phyloP scores from a whole-genome alignment of 371 early-diverging fungal species.

The Apophysomyces trapeziformis region DNA sequence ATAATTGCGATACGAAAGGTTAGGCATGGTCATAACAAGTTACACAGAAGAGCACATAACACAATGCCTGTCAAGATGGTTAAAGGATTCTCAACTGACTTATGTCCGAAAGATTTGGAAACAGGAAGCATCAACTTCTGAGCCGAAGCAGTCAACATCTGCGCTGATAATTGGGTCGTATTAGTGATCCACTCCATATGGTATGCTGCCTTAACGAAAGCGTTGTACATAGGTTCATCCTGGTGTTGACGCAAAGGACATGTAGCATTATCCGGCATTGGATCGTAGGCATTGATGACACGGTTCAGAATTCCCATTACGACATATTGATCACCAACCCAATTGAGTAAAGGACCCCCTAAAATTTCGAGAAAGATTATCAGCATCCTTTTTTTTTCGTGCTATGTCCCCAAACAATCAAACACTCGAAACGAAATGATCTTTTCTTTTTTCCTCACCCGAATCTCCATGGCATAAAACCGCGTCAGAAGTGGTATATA shows the following conservation, averaged over 20 bases:
- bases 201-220: conserved; percentile 23
- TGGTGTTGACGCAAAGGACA: conserved; percentile 35
- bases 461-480: conserved; percentile 44
- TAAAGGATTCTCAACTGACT: neutral
- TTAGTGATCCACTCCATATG: conserved; percentile 38
- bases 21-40: neutral
- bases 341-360: conserved; percentile 33
- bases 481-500: conserved; percentile 23
- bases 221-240: conserved; percentile 22
- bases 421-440: too few relatives aligned
- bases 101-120: neutral
- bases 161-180: conserved; percentile 25
- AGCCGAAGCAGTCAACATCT: conserved; percentile 11
- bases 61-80: neutral
- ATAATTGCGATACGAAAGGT: neutral
- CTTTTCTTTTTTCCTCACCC: conserved; percentile 16
- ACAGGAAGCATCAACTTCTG: neutral
- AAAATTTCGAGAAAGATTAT: neutral
- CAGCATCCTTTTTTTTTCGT: neutral
- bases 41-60: neutral
- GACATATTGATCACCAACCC: conserved; percentile 2
- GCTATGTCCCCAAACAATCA: neutral
- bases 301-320: conserved; percentile 34
- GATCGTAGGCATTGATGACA: conserved; percentile 42
- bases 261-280: conserved; percentile 24